These are phyloP conservation scores for Xylaria sp. DNA, from an alignment of 2,329 filamentous ascomycete species.

Conservation along the genomic window DNA sequence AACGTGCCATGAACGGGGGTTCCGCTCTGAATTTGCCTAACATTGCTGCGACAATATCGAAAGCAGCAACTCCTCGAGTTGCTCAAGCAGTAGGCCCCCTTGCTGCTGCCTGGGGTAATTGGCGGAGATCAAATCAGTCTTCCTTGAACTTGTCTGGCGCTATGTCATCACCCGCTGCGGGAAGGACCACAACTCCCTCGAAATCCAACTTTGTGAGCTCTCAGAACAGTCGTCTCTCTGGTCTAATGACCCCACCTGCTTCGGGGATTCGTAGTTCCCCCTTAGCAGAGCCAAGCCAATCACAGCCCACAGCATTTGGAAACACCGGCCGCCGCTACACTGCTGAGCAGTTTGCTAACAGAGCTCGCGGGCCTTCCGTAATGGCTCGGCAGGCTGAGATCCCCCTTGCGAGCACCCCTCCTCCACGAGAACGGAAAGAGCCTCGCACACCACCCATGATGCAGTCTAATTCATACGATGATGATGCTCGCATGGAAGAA, in stretches of 20 bases:
- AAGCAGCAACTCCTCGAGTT: slow-evolving; percentile 83
- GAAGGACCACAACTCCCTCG: slow-evolving; percentile 66
- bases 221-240: slow-evolving; percentile 73
- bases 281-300: slow-evolving; percentile 52
- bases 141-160: slow-evolving; percentile 48
- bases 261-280: slow-evolving; percentile 74
- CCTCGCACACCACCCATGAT: slow-evolving; percentile 72
- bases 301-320: slow-evolving; percentile 69
- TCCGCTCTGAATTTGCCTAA: slow-evolving; percentile 76
- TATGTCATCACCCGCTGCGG: slow-evolving; percentile 54
- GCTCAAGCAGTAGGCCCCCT: slow-evolving; percentile 80
- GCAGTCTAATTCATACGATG: slow-evolving; percentile 66
- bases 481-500: slow-evolving; percentile 67
- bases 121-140: slow-evolving; percentile 77
- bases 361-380: slow-evolving; percentile 48
- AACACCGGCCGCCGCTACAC: slow-evolving; percentile 69
- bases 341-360: slow-evolving; percentile 58
- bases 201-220: slow-evolving; percentile 61
- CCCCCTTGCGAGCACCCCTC: slow-evolving; percentile 55
- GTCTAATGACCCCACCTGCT: slow-evolving; percentile 88
- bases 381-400: slow-evolving; percentile 53
- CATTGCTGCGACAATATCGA: slow-evolving; percentile 78
- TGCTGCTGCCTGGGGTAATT: slow-evolving; percentile 96
- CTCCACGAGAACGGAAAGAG: slow-evolving; percentile 52
- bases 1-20: slow-evolving; percentile 79